A percentile compares a stretch with the other conserved stretches of the same genome.
phyloP scores from a whole-genome alignment of 768 basidiomycete species.

The Trametes punicea region DNA sequence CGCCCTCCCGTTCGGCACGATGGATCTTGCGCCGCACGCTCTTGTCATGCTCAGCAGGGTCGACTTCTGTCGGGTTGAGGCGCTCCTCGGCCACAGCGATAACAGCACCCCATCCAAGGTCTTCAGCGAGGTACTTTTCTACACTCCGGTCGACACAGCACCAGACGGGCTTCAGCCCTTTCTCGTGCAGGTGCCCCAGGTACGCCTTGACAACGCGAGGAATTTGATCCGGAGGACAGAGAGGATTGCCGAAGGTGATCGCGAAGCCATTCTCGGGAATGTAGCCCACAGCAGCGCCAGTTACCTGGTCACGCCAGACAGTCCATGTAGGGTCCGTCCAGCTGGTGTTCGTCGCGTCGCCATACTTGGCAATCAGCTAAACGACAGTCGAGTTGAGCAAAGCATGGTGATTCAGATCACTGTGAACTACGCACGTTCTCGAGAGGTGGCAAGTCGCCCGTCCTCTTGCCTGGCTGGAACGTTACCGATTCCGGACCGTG shows the following conservation, averaged over 20 bases:
- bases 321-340: constrained; percentile 60
- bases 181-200: constrained; percentile 37
- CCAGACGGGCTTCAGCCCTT: constrained; percentile 55
- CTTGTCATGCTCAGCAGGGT: constrained; percentile 49
- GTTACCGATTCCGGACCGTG: constrained; percentile 30
- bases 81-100: constrained; percentile 63
- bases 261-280: constrained; percentile 49
- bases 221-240: constrained; percentile 38
- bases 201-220: constrained; percentile 46
- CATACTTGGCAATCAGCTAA: constrained; percentile 57
- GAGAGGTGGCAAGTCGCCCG: constrained; percentile 30
- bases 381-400: too few species aligned
- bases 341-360: constrained; percentile 65
- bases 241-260: constrained; percentile 64
- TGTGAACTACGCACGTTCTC: constrained; percentile 33
- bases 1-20: constrained; percentile 52
- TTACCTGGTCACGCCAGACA: constrained; percentile 49
- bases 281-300: constrained; percentile 62
- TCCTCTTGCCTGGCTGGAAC: constrained; percentile 23
- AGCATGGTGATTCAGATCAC: too few species aligned
- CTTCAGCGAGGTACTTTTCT: constrained; percentile 47
- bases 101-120: constrained; percentile 56
- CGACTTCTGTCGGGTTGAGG: constrained; percentile 42
- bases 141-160: constrained; percentile 52
- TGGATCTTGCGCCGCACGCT: constrained; percentile 61